Evolutionary conservation across 495 filamentous ascomycete species (phyloP).

Genomic region (Stereocaulon alpinum): DNA sequence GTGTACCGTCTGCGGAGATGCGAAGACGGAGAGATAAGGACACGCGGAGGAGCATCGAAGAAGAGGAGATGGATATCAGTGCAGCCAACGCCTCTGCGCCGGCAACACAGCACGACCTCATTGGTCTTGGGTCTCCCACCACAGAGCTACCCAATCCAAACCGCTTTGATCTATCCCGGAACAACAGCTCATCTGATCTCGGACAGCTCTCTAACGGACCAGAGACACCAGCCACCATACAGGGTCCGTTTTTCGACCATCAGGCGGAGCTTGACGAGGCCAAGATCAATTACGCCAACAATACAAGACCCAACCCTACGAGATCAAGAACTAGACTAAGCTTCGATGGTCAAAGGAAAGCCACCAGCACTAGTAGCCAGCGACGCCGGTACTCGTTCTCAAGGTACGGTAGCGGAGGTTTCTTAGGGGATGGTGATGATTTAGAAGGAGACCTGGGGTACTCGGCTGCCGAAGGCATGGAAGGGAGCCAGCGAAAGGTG

Average conservation of each 20-base stretch:
- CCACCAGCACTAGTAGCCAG: constrained; percentile 21
- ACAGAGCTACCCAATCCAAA: constrained; percentile 70
- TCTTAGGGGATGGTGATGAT: constrained; percentile 58
- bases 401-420: constrained; percentile 26
- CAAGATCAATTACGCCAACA: constrained; percentile 27
- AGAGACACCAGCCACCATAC: constrained; percentile 31
- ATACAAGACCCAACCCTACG: constrained; percentile 15
- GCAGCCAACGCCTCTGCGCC: constrained; percentile 53
- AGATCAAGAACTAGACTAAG: constrained; percentile 26
- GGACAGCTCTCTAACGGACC: constrained; percentile 28
- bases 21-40: constrained; percentile 47
- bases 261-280: constrained; percentile 28
- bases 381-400: constrained; percentile 37
- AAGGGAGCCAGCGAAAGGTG: constrained; percentile 78
- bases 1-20: constrained; percentile 64
- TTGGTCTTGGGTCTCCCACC: constrained; percentile 53
- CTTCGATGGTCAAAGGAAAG: constrained; percentile 20
- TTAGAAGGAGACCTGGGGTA: constrained; percentile 88
- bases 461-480: constrained; percentile 86
- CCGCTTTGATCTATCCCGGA: constrained; percentile 67
- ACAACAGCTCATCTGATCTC: constrained; percentile 39
- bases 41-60: constrained; percentile 28
- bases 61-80: constrained; percentile 92
- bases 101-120: constrained; percentile 55
- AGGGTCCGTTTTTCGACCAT: constrained; percentile 21